A percentile compares a stretch with the other conserved stretches of the same genome.
phyloP scores from a whole-genome alignment of 192 early-diverging fungal genomes.

The Backusella parvicylindrica region DNA sequence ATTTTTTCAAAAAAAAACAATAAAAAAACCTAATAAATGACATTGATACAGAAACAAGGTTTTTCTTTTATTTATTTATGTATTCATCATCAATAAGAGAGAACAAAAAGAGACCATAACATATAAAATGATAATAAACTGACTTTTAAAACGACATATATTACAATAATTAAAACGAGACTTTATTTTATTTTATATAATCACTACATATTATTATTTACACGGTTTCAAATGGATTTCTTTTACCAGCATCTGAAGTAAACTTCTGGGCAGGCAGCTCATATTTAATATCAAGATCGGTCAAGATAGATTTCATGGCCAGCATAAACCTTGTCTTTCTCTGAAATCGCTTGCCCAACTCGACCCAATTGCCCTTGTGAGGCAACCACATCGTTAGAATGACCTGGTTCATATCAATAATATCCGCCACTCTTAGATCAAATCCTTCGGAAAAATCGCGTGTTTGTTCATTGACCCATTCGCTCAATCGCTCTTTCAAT shows the following conservation, averaged over 20 bases:
- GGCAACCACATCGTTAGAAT: constrained; percentile 64
- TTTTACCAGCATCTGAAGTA: background rate
- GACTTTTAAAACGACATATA: background rate
- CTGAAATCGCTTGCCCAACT: constrained; percentile 56
- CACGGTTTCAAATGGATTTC: constrained; percentile 5
- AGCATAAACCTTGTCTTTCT: constrained; percentile 64
- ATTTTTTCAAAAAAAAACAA: background rate
- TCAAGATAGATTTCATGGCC: constrained; percentile 57
- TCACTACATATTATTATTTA: background rate
- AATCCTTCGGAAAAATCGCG: constrained; percentile 57
- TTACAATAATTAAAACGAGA: background rate
- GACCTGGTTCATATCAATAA: constrained; percentile 60
- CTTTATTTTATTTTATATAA: background rate
- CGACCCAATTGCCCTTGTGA: constrained; percentile 83
- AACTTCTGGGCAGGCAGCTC: constrained; percentile 28
- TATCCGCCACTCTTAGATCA: constrained; percentile 58
- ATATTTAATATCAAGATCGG: constrained; percentile 58
- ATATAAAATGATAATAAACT: background rate
- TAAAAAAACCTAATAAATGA: background rate
- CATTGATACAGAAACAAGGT: background rate
- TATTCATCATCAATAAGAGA: background rate
- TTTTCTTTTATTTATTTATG: no score
- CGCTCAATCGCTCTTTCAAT: constrained; percentile 58
- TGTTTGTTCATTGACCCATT: constrained; percentile 52
- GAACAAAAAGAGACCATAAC: background rate